Evolutionary conservation across 225 moss, liverwort and hornwort genomes (phyloP).

Genomic region (Sphagnum tenellum): DNA sequence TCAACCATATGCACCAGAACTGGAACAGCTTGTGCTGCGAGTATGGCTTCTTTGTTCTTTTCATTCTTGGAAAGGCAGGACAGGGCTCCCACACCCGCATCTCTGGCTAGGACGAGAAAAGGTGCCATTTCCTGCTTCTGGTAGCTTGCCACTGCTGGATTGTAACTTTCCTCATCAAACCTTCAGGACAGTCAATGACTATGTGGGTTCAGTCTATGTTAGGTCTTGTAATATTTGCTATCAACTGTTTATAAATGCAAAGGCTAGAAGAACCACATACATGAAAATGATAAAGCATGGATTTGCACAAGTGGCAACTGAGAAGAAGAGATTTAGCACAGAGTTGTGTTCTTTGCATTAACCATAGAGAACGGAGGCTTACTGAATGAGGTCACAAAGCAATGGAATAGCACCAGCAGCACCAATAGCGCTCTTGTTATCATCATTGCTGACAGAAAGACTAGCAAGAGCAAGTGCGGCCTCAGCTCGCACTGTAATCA

Average conservation of each 20-base stretch:
- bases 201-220: neutral
- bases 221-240: no score
- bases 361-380: slow-evolving; percentile 13
- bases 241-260: no score
- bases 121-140: slow-evolving; percentile 60
- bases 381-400: slow-evolving; percentile 70
- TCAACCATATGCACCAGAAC: slow-evolving; percentile 40
- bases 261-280: no score
- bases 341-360: neutral
- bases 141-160: slow-evolving; percentile 14
- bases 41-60: slow-evolving; percentile 48
- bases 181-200: slow-evolving; percentile 10
- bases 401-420: slow-evolving; percentile 56
- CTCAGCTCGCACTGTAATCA: slow-evolving; percentile 65
- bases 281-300: no score
- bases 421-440: slow-evolving; percentile 58
- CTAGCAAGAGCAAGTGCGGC: slow-evolving; percentile 67
- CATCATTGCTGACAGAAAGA: slow-evolving; percentile 55
- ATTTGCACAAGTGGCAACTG: no score
- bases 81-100: slow-evolving; percentile 60
- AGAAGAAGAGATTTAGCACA: neutral
- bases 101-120: slow-evolving; percentile 49
- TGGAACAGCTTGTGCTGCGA: slow-evolving; percentile 37
- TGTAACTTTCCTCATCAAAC: slow-evolving; percentile 39
- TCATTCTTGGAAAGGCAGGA: slow-evolving; percentile 65